Evolutionary conservation across 495 filamentous ascomycete species (phyloP), one percentile per base, ranked within the genome.

Genomic region (Aspergillus wentii): DNA sequence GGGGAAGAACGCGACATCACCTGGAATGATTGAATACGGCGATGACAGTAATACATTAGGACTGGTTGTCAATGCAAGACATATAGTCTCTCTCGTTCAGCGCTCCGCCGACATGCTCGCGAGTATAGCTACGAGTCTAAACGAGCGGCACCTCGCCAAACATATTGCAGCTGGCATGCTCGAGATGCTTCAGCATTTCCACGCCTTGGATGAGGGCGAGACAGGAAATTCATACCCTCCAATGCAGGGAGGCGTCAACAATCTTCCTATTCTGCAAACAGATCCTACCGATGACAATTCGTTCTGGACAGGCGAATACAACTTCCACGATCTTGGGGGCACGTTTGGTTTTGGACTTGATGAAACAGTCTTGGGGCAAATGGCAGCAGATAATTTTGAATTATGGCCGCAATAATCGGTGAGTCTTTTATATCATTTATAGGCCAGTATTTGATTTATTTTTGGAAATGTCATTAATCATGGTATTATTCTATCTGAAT

Each of bases 81-180:
- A 59, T 26, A 51, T 49, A 16, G 51, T 54, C 40, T 23, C 39
- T 15, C 50, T 55, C 8, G 55, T 59, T 15, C 35, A 40, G 9
- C 46, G 28, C 11, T 44, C 51, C 16, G 51, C 54, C 20, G 37
- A 35, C 20, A 42, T 58, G 51, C 33, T 59, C 14, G 53, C 44
- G 8, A 44, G 45, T 8, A 44, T 49, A 19, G 32, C 30, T 18
- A 42, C 43, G 4, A 51, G 54, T 15, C 26, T 38, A 3, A 38
- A 38, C 14, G 55, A 57, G 28, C 40, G 44, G 17, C 57, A 61
- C 17, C 53, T 61, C 22, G 54, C 60, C 22, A 41, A 46, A 25
- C 52, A 60, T 15, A 46, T 61, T 8, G 57, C 57, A 8, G 43
- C 32, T 3, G 57, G 57, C 0, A 48, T 61, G 25, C 46, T 52